These are phyloP conservation scores for Saccharomycopsis babjevae DNA, from an alignment of 805 yeast genomes.

Conservation along the genomic window DNA sequence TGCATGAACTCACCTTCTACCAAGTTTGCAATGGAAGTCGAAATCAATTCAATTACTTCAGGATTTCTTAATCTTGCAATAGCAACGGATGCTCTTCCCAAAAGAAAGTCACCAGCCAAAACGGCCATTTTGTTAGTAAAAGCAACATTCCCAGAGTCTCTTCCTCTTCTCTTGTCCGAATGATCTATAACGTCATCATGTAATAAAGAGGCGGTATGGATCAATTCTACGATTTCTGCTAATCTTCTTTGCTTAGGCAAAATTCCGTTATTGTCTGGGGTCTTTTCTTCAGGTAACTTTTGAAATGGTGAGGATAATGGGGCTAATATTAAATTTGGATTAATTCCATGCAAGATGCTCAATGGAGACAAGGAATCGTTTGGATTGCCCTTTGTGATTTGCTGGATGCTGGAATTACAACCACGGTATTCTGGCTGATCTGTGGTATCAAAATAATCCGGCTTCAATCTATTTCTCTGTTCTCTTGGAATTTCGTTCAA, in stretches of 20 bases:
- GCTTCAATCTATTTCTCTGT: slow-evolving; percentile 51
- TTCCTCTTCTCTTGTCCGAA: slow-evolving; percentile 80
- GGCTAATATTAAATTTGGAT: slow-evolving; percentile 71
- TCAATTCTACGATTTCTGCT: slow-evolving; percentile 97
- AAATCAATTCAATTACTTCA: slow-evolving; percentile 92
- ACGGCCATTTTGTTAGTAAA: slow-evolving; percentile 97
- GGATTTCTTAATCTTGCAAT: slow-evolving; percentile 88
- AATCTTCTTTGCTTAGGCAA: slow-evolving; percentile 89
- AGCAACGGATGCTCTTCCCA: slow-evolving; percentile 95
- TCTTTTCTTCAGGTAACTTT: slow-evolving; percentile 44
- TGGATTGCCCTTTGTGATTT: slow-evolving; percentile 33
- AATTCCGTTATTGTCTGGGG: slow-evolving; percentile 58
- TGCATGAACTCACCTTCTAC: slow-evolving; percentile 99
- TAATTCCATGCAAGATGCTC: slow-evolving; percentile 77
- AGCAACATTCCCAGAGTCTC: slow-evolving; percentile 86
- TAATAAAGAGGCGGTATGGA: slow-evolving; percentile 88
- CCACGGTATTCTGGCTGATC: slow-evolving; percentile 56
- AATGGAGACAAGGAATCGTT: slow-evolving; percentile 69
- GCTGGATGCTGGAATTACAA: slow-evolving; percentile 37
- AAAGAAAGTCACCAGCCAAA: slow-evolving; percentile 88
- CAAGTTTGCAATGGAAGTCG: slow-evolving; percentile 91
- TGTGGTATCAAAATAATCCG: slow-evolving; percentile 56
- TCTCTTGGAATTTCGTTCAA: slow-evolving; percentile 61
- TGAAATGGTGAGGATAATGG: slow-evolving; percentile 79
- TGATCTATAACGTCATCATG: slow-evolving; percentile 96